phyloP scores from a whole-genome alignment of 2,329 filamentous ascomycete genomes.

The Trichoderma aggressivum region DNA sequence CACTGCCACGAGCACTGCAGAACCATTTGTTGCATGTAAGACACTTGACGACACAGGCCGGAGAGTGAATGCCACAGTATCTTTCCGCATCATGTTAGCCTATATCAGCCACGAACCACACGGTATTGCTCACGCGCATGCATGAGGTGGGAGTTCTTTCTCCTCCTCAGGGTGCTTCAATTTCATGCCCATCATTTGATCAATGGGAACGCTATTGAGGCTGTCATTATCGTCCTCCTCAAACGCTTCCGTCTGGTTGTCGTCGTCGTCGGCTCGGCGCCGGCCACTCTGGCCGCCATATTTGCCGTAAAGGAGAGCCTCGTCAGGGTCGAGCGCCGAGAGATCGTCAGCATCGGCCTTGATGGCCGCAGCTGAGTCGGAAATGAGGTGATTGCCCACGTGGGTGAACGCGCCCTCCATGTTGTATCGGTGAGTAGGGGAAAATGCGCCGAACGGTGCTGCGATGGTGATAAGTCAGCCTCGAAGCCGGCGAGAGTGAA shows the following conservation, averaged over 20 bases:
- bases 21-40: conserved; percentile 98
- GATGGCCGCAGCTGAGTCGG: conserved; percentile 79
- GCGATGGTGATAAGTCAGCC: conserved; percentile 1
- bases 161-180: conserved; percentile 66
- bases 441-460: conserved; percentile 11
- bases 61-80: conserved; percentile 96
- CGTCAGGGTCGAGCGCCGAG: conserved; percentile 70
- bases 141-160: conserved; percentile 87
- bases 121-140: conserved; percentile 74
- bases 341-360: conserved; percentile 78
- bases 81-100: conserved; percentile 45
- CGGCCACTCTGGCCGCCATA: conserved; percentile 58
- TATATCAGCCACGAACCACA: conserved; percentile 6
- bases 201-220: conserved; percentile 75
- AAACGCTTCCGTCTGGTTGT: conserved; percentile 79
- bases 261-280: conserved; percentile 79
- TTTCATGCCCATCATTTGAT: conserved; percentile 65
- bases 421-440: conserved; percentile 27
- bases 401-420: conserved; percentile 91
- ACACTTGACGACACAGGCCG: conserved; percentile 93
- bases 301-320: conserved; percentile 74
- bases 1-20: conserved; percentile 94
- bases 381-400: conserved; percentile 81
- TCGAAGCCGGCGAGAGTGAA: background rate
- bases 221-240: conserved; percentile 78